A percentile compares a stretch with the other conserved stretches of the same genome.
Conservation (phyloP, 805 yeast species). For the Brettanomyces nanus region DNA sequence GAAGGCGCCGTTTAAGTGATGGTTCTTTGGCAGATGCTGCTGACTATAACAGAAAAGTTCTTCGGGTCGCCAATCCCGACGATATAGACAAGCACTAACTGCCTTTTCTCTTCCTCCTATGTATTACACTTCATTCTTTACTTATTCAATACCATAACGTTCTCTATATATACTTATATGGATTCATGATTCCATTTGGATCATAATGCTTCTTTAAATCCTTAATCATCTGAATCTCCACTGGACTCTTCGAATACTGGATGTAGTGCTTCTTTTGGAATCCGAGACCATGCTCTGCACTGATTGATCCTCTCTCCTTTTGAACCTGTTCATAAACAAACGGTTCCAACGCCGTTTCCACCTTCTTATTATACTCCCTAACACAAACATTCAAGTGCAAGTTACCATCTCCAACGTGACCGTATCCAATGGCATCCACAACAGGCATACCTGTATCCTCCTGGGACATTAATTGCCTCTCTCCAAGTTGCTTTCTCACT, state of each 20-base stretch:
- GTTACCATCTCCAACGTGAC: constrained; percentile 98
- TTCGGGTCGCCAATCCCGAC: constrained; percentile 87
- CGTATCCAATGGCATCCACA: constrained; percentile 87
- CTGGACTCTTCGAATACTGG: constrained; percentile 70
- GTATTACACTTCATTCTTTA: no score
- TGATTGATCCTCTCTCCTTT: constrained; percentile 70
- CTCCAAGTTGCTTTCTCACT: constrained; percentile 51
- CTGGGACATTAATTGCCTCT: constrained; percentile 52
- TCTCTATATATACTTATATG: constrained; percentile 88
- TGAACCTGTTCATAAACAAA: constrained; percentile 89
- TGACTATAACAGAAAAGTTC: constrained; percentile 69
- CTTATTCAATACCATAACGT: no score
- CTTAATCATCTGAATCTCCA: constrained; percentile 68
- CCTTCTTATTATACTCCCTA: constrained; percentile 67
- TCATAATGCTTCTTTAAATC: constrained; percentile 75
- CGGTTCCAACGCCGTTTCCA: constrained; percentile 83
- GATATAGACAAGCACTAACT: constrained; percentile 10
- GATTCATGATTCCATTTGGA: constrained; percentile 88
- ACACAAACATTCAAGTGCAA: constrained; percentile 90
- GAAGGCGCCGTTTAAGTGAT: constrained; percentile 74
- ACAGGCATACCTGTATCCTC: constrained; percentile 64
- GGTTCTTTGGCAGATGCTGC: constrained; percentile 85
- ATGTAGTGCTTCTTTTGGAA: constrained; percentile 91
- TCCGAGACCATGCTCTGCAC: constrained; percentile 97
- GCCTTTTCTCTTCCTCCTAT: no score